These are phyloP conservation scores for Magnolia kwangsiensis DNA, from an alignment of 164 flowering plant genomes.

Conservation along the genomic window DNA sequence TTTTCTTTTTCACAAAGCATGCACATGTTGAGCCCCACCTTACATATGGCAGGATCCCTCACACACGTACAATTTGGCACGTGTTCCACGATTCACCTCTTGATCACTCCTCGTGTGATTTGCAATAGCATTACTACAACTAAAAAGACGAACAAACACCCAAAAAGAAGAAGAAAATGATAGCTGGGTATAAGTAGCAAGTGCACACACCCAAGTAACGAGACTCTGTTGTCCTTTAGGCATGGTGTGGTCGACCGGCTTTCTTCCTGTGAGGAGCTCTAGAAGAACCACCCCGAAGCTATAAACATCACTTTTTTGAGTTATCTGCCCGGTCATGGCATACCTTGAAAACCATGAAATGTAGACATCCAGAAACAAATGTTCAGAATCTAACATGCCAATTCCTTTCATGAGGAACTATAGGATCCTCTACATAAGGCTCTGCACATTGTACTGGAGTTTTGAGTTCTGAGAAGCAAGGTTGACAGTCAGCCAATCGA, in stretches of 20 bases:
- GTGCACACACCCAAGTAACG: conserved; percentile 69
- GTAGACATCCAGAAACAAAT: background rate
- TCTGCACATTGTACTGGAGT: too few species aligned
- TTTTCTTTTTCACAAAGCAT: background rate
- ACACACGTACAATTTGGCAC: background rate
- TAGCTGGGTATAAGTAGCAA: background rate
- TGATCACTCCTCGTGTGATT: background rate
- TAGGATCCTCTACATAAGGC: too few species aligned
- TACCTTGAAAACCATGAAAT: conserved; percentile 42
- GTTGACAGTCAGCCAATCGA: too few species aligned
- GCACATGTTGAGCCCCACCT: background rate
- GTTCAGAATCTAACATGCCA: background rate
- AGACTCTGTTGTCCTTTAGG: conserved; percentile 94
- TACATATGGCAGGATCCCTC: background rate
- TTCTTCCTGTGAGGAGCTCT: conserved; percentile 86
- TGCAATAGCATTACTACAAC: background rate
- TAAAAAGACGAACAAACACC: background rate
- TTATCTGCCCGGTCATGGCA: conserved; percentile 92
- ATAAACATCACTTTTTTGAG: conserved; percentile 84
- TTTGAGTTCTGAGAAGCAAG: too few species aligned
- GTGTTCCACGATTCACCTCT: background rate
- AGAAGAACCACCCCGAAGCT: conserved; percentile 89
- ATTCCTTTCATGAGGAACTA: background rate
- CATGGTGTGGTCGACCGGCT: conserved; percentile 87
- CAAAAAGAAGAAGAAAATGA: background rate